Evolutionary conservation across 345 rosid species (phyloP).

Genomic region (Brassica incana): DNA sequence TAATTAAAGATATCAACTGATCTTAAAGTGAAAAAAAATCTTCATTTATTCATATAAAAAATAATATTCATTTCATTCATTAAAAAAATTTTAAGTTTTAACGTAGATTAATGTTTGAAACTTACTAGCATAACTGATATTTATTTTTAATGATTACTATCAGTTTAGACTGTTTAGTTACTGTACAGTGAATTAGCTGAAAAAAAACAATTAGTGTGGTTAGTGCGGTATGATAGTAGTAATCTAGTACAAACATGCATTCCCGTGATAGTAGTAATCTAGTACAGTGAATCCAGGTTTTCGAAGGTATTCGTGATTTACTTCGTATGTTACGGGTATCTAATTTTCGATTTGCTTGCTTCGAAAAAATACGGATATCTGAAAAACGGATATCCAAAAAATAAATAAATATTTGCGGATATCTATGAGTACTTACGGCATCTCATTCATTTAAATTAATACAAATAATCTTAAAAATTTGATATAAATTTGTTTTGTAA

Average conservation of each 20-base stretch:
- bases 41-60: background rate
- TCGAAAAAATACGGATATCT: too few species aligned
- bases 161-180: background rate
- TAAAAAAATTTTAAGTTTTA: background rate
- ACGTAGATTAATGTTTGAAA: background rate
- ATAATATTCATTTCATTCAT: too few species aligned
- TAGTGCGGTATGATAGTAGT: background rate
- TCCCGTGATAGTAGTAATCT: background rate
- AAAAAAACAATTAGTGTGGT: background rate
- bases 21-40: background rate
- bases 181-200: background rate
- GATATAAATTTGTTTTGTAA: too few species aligned
- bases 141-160: background rate
- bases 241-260: background rate
- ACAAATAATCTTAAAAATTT: too few species aligned
- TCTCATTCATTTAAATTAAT: too few species aligned
- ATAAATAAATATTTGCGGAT: too few species aligned
- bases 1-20: background rate
- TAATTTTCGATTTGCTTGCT: too few species aligned
- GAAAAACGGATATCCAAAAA: too few species aligned
- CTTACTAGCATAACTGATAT: background rate
- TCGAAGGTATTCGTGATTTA: too few species aligned
- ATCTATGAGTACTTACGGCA: too few species aligned
- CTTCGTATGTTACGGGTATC: too few species aligned
- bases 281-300: background rate